Evolutionary conservation across 441 rosid species (phyloP).

Genomic region (Adansonia gregorii): DNA sequence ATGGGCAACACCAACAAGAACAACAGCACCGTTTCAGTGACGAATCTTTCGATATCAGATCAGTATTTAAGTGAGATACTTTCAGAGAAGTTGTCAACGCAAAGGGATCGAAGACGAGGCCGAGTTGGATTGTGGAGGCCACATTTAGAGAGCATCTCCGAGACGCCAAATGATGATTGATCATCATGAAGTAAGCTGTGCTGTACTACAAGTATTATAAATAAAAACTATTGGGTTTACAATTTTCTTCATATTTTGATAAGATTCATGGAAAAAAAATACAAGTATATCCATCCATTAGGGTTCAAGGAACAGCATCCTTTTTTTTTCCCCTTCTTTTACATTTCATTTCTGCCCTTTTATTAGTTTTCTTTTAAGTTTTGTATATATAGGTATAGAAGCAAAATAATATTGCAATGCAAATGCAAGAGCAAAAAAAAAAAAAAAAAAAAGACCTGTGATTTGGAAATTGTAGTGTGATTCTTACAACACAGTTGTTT

Average conservation of each 20-base stretch:
- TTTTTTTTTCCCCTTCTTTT: background rate
- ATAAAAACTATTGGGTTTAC: background rate
- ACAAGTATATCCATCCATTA: conserved; percentile 28
- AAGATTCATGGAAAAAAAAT: background rate
- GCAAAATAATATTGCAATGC: conserved; percentile 15
- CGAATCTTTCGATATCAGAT: conserved; percentile 58
- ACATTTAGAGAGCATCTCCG: conserved; percentile 85
- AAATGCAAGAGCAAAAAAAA: conserved; percentile 21
- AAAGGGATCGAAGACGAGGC: conserved; percentile 81
- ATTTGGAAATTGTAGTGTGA: background rate
- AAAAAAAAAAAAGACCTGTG: background rate
- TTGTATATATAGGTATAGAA: conserved; percentile 44
- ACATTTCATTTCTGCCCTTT: conserved; percentile 3
- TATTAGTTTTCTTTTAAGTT: conserved; percentile 8
- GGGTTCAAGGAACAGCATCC: conserved; percentile 36
- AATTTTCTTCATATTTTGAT: conserved; percentile 17
- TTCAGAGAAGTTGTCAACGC: conserved; percentile 73
- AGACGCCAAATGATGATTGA: conserved; percentile 47
- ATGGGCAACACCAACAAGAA: conserved; percentile 31
- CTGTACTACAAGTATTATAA: background rate
- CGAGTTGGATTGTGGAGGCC: conserved; percentile 95
- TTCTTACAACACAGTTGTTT: background rate
- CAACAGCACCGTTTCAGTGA: conserved; percentile 33
- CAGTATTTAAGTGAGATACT: conserved; percentile 83
- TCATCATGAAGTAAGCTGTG: background rate